Evolutionary conservation across 495 filamentous ascomycete genomes (phyloP), one percentile per base, ranked within the genome.

Genomic region (Aspergillus indologenus): DNA sequence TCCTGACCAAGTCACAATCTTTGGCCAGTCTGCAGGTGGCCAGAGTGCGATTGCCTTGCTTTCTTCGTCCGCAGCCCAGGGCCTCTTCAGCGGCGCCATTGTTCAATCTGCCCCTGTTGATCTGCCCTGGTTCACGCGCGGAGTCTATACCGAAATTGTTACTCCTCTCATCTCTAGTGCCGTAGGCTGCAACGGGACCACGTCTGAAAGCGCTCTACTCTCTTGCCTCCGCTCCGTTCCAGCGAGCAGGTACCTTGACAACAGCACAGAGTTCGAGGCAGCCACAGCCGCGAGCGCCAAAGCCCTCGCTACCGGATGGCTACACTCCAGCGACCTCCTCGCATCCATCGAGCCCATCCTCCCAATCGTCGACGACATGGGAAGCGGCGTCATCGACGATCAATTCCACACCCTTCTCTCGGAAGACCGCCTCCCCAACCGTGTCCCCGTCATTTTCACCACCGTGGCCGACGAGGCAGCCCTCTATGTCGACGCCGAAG

Each of bases 21-120:
- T 80, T 60, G 82, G 81, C 2, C 74, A 79, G 49, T 81, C 77
- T 15, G 83, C 84, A 8, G 81, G 84, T n/a, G 84, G 73, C 20
- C 81, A 82, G 23, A 77, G 73, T 31, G 79, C 83, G 0, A 70
- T 83, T 11, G 81, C 79, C 17, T 66, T 83, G 66, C 70, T 79
- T 4, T 78, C 80, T 34, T 71, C 70, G 0, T 57, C 57, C 6
- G 63, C 62, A 12, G 71, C 70, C 1, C 62, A 63, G 15, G 68
- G 70, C 15, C 65, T 74, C 45, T 74, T 74, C 61, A 64, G 67
- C 18, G 65, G 61, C 9, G 68, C 71, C 0, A 66, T 74, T 21
- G 58, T 66, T 12, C 70, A 74, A 34, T 72, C 70, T 0, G 61
- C 64, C 11, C 63, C 63, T 0, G 26, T 68, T 12, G 68, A 67